phyloP scores from a whole-genome alignment of 2,329 filamentous ascomycete genomes.

The Diplodia mutila region DNA sequence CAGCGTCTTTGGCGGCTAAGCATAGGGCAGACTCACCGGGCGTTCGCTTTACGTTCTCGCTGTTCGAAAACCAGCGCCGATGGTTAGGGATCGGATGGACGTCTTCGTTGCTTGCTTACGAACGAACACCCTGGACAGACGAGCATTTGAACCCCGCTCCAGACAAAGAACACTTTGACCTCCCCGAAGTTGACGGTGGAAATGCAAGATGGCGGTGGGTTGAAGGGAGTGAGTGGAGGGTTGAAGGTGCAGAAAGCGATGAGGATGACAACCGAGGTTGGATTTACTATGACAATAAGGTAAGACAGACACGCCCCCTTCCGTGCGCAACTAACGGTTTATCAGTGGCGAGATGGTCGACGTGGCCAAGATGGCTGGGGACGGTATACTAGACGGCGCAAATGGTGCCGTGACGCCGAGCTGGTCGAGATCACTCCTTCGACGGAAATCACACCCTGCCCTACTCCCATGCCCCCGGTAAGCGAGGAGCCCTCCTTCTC shows the following conservation, averaged over 20 bases:
- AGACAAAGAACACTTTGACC: slow-evolving; percentile 70
- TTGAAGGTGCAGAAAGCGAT: slow-evolving; percentile 70
- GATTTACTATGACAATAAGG: slow-evolving; percentile 99
- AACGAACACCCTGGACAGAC: slow-evolving; percentile 90
- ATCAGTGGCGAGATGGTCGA: slow-evolving; percentile 84
- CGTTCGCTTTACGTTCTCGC: slow-evolving; percentile 92
- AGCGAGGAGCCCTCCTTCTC: slow-evolving; percentile 22
- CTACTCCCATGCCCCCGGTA: slow-evolving; percentile 37
- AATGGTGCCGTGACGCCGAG: slow-evolving; percentile 97
- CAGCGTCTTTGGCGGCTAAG: slow-evolving; percentile 49
- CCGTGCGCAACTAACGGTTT: slow-evolving; percentile 28
- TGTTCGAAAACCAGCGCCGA: slow-evolving; percentile 94
- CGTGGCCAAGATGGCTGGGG: slow-evolving; percentile 89
- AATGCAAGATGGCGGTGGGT: slow-evolving; percentile 79
- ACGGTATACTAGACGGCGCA: slow-evolving; percentile 86
- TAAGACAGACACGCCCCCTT: slow-evolving; percentile 45
- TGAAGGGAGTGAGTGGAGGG: slow-evolving; percentile 79
- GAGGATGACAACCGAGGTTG: slow-evolving; percentile 64
- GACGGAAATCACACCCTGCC: slow-evolving; percentile 50
- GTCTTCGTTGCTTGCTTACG: slow-evolving; percentile 84
- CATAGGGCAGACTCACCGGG: slow-evolving; percentile 63
- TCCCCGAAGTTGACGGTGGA: slow-evolving; percentile 68
- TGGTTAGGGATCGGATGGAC: slow-evolving; percentile 98
- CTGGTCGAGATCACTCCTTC: slow-evolving; percentile 72
- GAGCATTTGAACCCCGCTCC: slow-evolving; percentile 86